Conservation (phyloP, 2,329 filamentous ascomycete species). For the Ophiocordyceps australis region DNA sequence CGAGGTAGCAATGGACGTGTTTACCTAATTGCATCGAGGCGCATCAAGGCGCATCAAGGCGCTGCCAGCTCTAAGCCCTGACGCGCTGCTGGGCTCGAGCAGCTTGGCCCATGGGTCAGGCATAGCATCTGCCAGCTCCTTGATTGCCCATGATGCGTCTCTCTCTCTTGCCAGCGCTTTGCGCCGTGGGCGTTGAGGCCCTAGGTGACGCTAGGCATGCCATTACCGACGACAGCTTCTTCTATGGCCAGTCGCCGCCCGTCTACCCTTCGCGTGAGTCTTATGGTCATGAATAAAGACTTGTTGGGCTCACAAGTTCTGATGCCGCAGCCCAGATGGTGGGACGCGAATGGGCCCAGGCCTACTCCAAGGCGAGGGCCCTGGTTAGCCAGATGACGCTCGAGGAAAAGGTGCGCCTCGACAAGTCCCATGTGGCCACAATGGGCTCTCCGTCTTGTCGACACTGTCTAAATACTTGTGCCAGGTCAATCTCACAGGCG, state of each 20-base stretch:
- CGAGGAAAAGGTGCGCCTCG: constrained; percentile 42
- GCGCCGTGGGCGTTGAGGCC: not conserved
- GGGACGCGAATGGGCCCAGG: constrained; percentile 46
- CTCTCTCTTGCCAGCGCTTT: not conserved
- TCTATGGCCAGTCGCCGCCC: constrained; percentile 29
- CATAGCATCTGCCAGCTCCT: too few relatives aligned
- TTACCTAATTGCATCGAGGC: too few relatives aligned
- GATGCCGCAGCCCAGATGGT: constrained; percentile 25
- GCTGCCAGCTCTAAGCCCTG: too few relatives aligned
- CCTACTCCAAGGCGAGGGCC: constrained; percentile 46
- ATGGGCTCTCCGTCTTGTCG: not conserved
- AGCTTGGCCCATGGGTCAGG: too few relatives aligned
- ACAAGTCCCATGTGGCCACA: too few relatives aligned
- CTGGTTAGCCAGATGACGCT: constrained; percentile 59
- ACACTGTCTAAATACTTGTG: not conserved
- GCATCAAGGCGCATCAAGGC: too few relatives aligned
- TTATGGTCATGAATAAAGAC: not conserved
- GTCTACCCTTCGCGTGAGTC: constrained; percentile 32
- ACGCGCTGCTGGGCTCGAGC: too few relatives aligned
- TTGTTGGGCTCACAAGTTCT: not conserved
- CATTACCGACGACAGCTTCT: constrained; percentile 21
- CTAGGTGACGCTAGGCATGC: constrained; percentile 4
- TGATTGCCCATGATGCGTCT: not conserved
- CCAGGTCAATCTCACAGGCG: constrained; percentile 54
- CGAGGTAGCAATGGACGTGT: too few relatives aligned